A percentile compares a stretch with the other conserved stretches of the same genome.
Conservation (phyloP, 805 yeast species). For the Yamadazyma nakazawae region DNA sequence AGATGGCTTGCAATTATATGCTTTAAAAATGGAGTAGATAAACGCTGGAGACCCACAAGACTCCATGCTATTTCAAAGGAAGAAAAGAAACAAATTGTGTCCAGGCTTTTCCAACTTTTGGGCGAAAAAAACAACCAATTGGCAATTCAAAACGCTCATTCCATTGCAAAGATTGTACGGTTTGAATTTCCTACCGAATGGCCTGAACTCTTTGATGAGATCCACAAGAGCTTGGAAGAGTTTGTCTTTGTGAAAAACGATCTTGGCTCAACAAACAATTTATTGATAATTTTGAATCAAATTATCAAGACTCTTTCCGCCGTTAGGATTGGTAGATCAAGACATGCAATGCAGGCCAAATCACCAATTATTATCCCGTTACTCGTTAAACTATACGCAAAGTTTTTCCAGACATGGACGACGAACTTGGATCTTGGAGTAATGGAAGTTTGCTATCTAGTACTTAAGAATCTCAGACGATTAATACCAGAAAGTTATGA, state of each 20-base stretch:
- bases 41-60: slow-evolving; percentile 75
- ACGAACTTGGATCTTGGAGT: slow-evolving; percentile 45
- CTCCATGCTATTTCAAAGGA: slow-evolving; percentile 50
- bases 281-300: slow-evolving; percentile 69
- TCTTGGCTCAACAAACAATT: slow-evolving; percentile 55
- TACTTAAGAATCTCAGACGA: slow-evolving; percentile 72
- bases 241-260: slow-evolving; percentile 41
- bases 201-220: slow-evolving; percentile 74
- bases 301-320: slow-evolving; percentile 69
- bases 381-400: slow-evolving; percentile 55
- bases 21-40: slow-evolving; percentile 83
- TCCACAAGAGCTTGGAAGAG: slow-evolving; percentile 44
- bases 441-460: slow-evolving; percentile 73
- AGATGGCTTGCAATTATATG: slow-evolving; percentile 88
- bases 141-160: slow-evolving; percentile 79
- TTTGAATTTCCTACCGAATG: slow-evolving; percentile 85
- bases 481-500: slow-evolving; percentile 70
- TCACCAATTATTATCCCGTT: slow-evolving; percentile 61
- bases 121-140: slow-evolving; percentile 73
- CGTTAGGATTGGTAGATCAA: slow-evolving; percentile 79
- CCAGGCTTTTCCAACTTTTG: slow-evolving; percentile 54
- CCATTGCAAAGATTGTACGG: slow-evolving; percentile 73
- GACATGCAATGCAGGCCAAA: slow-evolving; percentile 71
- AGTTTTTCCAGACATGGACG: slow-evolving; percentile 64
- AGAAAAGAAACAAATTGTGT: slow-evolving; percentile 65